phyloP scores from a whole-genome alignment of 345 rosid species.

The Citrus maxima region DNA sequence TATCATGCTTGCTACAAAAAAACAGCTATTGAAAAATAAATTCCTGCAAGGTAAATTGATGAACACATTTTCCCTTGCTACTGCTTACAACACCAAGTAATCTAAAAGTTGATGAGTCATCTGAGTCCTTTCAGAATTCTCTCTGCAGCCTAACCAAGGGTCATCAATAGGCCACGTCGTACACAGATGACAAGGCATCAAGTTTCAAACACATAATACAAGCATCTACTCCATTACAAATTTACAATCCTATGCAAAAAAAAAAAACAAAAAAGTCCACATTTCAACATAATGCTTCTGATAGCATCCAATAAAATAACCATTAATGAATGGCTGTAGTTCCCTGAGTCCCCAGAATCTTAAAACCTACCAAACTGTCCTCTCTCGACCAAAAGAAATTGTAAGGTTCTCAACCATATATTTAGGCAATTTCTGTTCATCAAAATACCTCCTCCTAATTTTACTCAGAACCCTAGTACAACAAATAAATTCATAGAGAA shows the following conservation, averaged over 20 bases:
- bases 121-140: background rate
- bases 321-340: background rate
- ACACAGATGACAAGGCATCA: background rate
- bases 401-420: background rate
- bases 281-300: background rate
- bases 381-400: background rate
- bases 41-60: too few relatives aligned
- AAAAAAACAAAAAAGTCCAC: background rate
- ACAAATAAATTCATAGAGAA: background rate
- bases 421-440: too few relatives aligned
- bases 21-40: too few relatives aligned
- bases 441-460: background rate
- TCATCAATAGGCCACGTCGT: background rate
- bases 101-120: background rate
- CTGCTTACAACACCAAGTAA: background rate
- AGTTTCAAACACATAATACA: constrained; percentile 1
- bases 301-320: background rate
- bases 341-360: background rate
- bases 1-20: too few relatives aligned
- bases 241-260: background rate
- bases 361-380: background rate
- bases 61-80: too few relatives aligned
- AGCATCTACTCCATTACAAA: background rate
- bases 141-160: background rate
- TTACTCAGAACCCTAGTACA: background rate